These are phyloP conservation scores for Pseudomonodictys pantanalensis DNA, from an alignment of 495 filamentous ascomycete genomes.

Conservation along the genomic window DNA sequence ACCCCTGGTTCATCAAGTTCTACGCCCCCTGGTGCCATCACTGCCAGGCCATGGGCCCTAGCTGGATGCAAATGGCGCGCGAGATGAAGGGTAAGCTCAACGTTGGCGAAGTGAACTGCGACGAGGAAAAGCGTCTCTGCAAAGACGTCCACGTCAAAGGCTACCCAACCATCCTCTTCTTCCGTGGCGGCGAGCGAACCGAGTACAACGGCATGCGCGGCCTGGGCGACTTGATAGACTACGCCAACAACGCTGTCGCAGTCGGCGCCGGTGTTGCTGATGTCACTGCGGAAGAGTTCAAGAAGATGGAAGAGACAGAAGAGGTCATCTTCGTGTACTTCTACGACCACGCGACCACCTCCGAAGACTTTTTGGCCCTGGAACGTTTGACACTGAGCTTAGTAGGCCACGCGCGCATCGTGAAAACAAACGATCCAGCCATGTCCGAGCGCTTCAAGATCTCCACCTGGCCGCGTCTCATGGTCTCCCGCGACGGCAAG, in stretches of 20 bases:
- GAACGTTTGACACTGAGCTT: slow-evolving; percentile 81
- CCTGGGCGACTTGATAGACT: slow-evolving; percentile 82
- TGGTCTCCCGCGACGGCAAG: slow-evolving; percentile 84
- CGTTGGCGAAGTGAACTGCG: slow-evolving; percentile 95
- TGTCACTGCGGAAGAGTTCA: slow-evolving; percentile 71
- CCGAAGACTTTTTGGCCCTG: slow-evolving; percentile 84
- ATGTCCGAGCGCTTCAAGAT: slow-evolving; percentile 85
- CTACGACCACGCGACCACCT: slow-evolving; percentile 90
- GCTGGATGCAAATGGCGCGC: slow-evolving; percentile 83
- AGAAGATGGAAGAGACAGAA: slow-evolving; percentile 84
- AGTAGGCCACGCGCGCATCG: slow-evolving; percentile 85
- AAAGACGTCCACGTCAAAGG: slow-evolving; percentile 76
- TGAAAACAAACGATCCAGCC: slow-evolving; percentile 74
- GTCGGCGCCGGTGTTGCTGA: slow-evolving; percentile 73
- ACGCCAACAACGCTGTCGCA: slow-evolving; percentile 80
- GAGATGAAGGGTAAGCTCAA: slow-evolving; percentile 86
- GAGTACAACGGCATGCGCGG: slow-evolving; percentile 93
- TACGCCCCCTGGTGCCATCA: slow-evolving; percentile 97
- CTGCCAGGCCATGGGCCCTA: slow-evolving; percentile 86
- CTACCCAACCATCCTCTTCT: slow-evolving; percentile 90
- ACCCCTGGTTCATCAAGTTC: slow-evolving; percentile 98
- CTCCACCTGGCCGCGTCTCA: slow-evolving; percentile 85
- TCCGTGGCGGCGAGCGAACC: slow-evolving; percentile 84
- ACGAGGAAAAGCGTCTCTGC: slow-evolving; percentile 76
- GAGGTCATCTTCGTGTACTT: slow-evolving; percentile 97